Percentiles rank a stretch among this genome's conserved stretches.
phyloP scores from a whole-genome alignment of 495 filamentous ascomycete genomes.

The Trichoderma reesei region DNA sequence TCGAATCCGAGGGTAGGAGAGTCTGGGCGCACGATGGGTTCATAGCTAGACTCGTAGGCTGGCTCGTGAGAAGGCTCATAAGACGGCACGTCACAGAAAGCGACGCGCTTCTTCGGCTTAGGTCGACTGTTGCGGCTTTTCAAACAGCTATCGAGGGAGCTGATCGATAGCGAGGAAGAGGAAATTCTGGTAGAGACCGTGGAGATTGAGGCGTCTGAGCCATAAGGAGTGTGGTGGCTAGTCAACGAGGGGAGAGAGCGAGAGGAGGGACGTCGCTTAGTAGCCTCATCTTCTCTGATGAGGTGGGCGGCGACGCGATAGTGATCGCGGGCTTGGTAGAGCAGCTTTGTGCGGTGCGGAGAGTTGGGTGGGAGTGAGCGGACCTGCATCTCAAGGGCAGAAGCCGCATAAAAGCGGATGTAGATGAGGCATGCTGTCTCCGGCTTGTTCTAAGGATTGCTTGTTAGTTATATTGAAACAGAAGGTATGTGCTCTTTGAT shows the following conservation, averaged over 20 bases:
- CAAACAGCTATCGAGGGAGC: slow-evolving; percentile 27
- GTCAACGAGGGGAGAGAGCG: slow-evolving; percentile 27
- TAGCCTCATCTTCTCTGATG: slow-evolving; percentile 27
- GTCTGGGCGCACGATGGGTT: slow-evolving; percentile 37
- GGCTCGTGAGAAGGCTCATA: not conserved
- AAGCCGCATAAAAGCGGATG: slow-evolving; percentile 44
- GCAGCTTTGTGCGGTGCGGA: slow-evolving; percentile 32
- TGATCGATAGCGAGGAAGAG: slow-evolving; percentile 34
- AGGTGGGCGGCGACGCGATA: slow-evolving; percentile 36
- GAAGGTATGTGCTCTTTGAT: not conserved
- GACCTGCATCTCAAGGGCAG: slow-evolving; percentile 43
- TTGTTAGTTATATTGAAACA: not conserved
- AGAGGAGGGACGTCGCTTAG: slow-evolving; percentile 24
- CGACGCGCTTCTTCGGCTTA: slow-evolving; percentile 40
- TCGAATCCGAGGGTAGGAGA: slow-evolving; percentile 36
- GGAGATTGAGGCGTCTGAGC: slow-evolving; percentile 34
- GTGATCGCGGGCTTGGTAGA: slow-evolving; percentile 37
- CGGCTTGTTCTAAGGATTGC: slow-evolving; percentile 17
- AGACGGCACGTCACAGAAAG: slow-evolving; percentile 28
- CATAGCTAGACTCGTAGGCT: slow-evolving; percentile 16
- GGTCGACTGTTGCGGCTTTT: slow-evolving; percentile 7
- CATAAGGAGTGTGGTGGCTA: slow-evolving; percentile 34
- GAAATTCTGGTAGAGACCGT: slow-evolving; percentile 31
- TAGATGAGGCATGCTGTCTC: slow-evolving; percentile 44
- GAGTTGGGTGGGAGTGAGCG: slow-evolving; percentile 34